Conservation (phyloP, 2,329 filamentous ascomycete genomes). For the Neofusicoccum parvum region DNA sequence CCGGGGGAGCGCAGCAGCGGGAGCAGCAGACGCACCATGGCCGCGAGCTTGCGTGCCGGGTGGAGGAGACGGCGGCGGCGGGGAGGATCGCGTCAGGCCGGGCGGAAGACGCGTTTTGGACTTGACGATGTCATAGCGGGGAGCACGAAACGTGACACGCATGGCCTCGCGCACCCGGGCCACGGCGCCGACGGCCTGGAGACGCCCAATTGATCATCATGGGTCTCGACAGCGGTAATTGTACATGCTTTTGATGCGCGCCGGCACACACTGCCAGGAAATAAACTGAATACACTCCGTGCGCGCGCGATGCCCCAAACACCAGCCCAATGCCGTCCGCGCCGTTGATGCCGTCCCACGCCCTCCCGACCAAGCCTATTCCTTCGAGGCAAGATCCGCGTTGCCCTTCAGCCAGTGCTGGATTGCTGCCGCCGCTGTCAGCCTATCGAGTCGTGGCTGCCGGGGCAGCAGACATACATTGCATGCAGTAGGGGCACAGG, state of each 20-base stretch:
- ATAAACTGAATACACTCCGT: background rate
- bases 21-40: constrained; percentile 2
- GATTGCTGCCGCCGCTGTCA: constrained; percentile 8
- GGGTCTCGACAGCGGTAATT: constrained; percentile 1
- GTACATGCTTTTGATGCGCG: constrained; percentile 3
- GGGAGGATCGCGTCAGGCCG: background rate
- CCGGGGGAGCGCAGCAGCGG: too few relatives aligned
- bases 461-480: constrained; percentile 59
- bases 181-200: background rate
- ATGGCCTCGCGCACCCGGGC: background rate
- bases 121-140: constrained; percentile 22
- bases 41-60: background rate
- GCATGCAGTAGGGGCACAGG: constrained; percentile 83
- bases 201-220: background rate
- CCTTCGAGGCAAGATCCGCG: constrained; percentile 1
- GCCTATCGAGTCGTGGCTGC: background rate
- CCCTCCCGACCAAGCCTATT: background rate
- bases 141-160: constrained; percentile 13
- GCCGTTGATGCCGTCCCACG: constrained; percentile 14
- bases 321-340: constrained; percentile 20
- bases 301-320: constrained; percentile 17
- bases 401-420: constrained; percentile 20
- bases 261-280: background rate
- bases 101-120: constrained; percentile 20
- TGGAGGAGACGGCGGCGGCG: background rate